These are phyloP conservation scores for Athelia psychrophila DNA, from an alignment of 1,284 basidiomycete species.

Conservation along the genomic window DNA sequence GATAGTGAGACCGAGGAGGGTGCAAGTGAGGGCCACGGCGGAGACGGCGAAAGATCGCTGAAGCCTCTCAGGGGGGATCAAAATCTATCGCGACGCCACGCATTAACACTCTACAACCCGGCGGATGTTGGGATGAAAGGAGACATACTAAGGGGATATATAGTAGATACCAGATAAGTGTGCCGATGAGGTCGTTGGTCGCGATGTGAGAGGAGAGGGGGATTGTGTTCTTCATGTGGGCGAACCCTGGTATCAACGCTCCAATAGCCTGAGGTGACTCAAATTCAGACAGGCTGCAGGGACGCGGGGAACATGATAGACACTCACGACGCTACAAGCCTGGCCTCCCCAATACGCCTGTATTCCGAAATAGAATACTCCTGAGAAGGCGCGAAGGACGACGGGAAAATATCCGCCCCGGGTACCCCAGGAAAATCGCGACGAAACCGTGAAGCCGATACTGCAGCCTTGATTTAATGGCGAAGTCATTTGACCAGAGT, in stretches of 20 bases:
- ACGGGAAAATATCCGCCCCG: neutral
- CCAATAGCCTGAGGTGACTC: neutral
- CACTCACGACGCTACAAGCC: constrained; percentile 2
- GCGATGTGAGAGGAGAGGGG: constrained; percentile 2
- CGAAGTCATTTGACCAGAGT: neutral
- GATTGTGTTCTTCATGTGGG: constrained; percentile 7
- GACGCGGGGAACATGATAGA: neutral
- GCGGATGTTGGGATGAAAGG: neutral
- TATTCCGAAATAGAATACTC: neutral
- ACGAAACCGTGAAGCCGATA: constrained; percentile 4
- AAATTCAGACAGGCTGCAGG: too few relatives aligned
- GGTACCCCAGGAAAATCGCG: constrained; percentile 4
- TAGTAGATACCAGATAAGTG: constrained; percentile 2
- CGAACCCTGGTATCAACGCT: constrained; percentile 5
- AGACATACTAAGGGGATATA: neutral
- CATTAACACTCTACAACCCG: neutral
- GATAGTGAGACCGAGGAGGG: constrained; percentile 1
- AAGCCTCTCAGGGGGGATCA: constrained; percentile 4
- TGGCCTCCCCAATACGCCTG: constrained; percentile 6
- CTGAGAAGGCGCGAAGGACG: neutral
- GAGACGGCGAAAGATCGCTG: constrained; percentile 4
- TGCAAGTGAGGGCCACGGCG: constrained; percentile 1
- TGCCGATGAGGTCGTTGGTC: constrained; percentile 6
- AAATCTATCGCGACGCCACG: neutral
- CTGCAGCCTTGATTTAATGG: neutral